Conservation (phyloP, 1,284 basidiomycete species). For the Sporisorium exsertum region DNA sequence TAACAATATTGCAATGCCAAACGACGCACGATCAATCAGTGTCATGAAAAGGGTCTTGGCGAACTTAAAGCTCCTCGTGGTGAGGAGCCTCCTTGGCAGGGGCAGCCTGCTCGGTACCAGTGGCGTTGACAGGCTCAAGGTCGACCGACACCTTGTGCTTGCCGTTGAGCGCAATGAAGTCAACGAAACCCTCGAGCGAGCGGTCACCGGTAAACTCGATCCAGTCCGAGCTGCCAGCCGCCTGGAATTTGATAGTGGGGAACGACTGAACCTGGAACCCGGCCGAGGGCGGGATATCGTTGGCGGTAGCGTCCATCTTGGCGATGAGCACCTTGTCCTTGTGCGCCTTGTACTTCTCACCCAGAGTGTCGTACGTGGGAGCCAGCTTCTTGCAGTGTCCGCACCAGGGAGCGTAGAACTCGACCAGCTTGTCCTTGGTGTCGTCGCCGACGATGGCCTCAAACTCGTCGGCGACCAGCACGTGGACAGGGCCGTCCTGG, state of each 20-base stretch:
- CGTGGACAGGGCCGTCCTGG: constrained; percentile 86
- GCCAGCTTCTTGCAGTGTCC: constrained; percentile 89
- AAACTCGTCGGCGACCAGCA: constrained; percentile 89
- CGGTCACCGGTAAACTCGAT: constrained; percentile 75
- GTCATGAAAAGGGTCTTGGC: neutral
- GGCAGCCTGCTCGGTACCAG: constrained; percentile 32
- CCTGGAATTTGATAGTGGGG: constrained; percentile 97
- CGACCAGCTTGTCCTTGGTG: constrained; percentile 91
- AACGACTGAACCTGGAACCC: constrained; percentile 83
- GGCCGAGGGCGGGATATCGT: constrained; percentile 88
- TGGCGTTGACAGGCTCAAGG: constrained; percentile 49
- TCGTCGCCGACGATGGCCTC: constrained; percentile 85
- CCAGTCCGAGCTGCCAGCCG: constrained; percentile 86
- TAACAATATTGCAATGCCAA: no score
- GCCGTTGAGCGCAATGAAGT: constrained; percentile 64
- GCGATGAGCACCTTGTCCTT: constrained; percentile 83
- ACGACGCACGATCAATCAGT: no score
- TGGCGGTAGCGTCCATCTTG: constrained; percentile 96
- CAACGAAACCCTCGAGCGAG: constrained; percentile 66
- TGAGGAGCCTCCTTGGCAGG: constrained; percentile 32
- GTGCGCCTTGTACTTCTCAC: constrained; percentile 81
- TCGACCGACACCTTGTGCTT: constrained; percentile 65
- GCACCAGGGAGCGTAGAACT: constrained; percentile 94
- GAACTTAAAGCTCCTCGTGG: constrained; percentile 51
- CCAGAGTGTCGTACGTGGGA: constrained; percentile 92